Conservation (phyloP, 345 rosid species). For the Ceriops decandra region DNA sequence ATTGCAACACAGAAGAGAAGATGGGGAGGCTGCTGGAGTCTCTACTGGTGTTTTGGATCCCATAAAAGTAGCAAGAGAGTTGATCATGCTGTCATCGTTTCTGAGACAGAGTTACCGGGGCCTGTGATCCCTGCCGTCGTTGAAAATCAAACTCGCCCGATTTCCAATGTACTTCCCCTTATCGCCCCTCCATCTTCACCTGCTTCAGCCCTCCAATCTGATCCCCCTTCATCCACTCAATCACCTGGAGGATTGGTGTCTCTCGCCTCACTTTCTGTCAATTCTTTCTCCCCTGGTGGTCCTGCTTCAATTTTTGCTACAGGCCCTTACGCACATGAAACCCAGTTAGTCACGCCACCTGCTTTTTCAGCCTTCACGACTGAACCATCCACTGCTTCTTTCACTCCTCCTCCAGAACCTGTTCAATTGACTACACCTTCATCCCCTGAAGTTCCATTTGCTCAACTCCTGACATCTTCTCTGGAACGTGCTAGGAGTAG, state of each 20-base stretch:
- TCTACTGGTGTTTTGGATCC: conserved; percentile 72
- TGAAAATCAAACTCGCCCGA: conserved; percentile 43
- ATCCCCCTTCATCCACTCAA: conserved; percentile 74
- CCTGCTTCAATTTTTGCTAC: conserved; percentile 66
- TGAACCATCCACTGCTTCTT: conserved; percentile 88
- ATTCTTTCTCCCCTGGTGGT: conserved; percentile 58
- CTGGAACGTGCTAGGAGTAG: conserved; percentile 71
- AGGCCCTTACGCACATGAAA: conserved; percentile 96
- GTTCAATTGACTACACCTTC: conserved; percentile 81
- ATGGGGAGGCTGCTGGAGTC: conserved; percentile 85
- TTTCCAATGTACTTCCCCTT: conserved; percentile 54
- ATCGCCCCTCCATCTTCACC: conserved; percentile 98
- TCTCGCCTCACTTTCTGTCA: conserved; percentile 47
- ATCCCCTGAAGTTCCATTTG: conserved; percentile 95
- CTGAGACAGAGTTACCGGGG: conserved; percentile 51
- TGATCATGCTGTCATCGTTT: conserved; percentile 73
- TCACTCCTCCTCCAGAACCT: conserved; percentile 89
- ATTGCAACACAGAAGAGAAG: conserved; percentile 58
- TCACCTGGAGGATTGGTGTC: conserved; percentile 66
- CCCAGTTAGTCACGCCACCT: conserved; percentile 94
- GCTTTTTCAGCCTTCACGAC: conserved; percentile 86
- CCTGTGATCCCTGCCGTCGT: conserved; percentile 32
- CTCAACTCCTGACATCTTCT: conserved; percentile 81
- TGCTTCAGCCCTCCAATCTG: conserved; percentile 78
- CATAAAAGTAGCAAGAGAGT: conserved; percentile 71